A percentile compares a stretch with the other conserved stretches of the same genome.
phyloP scores from a whole-genome alignment of 2,329 filamentous ascomycete species.

The Pseudopithomyces chartarum region DNA sequence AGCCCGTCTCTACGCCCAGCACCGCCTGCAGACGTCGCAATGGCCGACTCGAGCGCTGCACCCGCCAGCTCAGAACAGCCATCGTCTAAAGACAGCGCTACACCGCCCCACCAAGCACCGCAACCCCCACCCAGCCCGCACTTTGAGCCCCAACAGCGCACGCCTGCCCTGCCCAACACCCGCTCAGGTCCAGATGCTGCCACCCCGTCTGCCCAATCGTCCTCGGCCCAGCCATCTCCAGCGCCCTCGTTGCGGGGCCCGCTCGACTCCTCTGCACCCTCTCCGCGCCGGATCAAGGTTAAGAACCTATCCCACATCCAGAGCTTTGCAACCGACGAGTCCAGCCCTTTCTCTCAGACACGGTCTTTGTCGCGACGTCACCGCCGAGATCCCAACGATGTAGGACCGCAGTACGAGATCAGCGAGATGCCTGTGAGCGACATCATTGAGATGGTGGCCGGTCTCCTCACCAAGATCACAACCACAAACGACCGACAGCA shows the following conservation, averaged over 20 bases:
- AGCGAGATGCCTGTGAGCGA: conserved; percentile 96
- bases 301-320: conserved; percentile 91
- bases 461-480: conserved; percentile 94
- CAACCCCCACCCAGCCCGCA: conserved; percentile 41
- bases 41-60: conserved; percentile 45
- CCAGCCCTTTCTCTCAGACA: conserved; percentile 61
- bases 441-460: conserved; percentile 98
- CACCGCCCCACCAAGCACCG: conserved; percentile 23
- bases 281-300: conserved; percentile 73
- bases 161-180: conserved; percentile 28
- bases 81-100: conserved; percentile 21
- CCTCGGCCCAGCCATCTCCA: conserved; percentile 35
- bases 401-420: conserved; percentile 79
- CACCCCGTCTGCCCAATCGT: conserved; percentile 20
- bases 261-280: conserved; percentile 41
- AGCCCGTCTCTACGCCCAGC: conserved; percentile 32
- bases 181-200: conserved; percentile 23
- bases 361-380: conserved; percentile 48
- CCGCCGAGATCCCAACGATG: conserved; percentile 54
- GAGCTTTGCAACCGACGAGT: conserved; percentile 80
- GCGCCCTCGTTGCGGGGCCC: conserved; percentile 33
- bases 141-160: conserved; percentile 40
- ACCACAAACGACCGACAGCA: conserved; percentile 95
- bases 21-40: conserved; percentile 41
- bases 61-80: conserved; percentile 36